These are phyloP conservation scores for Pythium insidiosum DNA, from an alignment of 352 stramenopile genomes.

Conservation along the genomic window DNA sequence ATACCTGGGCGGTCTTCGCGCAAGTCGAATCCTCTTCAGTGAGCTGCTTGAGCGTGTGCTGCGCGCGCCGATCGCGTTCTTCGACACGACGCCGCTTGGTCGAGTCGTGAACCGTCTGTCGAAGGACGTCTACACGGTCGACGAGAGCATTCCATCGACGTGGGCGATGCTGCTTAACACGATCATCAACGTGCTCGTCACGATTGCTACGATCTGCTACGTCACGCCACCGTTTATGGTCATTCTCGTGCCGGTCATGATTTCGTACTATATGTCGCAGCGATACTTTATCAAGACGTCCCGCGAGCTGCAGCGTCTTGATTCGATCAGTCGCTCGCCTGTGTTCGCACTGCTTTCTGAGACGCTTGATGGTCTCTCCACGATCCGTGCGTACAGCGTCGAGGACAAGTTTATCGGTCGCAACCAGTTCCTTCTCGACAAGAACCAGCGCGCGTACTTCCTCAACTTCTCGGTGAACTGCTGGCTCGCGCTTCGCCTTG, in stretches of 20 bases:
- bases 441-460: conserved; percentile 68
- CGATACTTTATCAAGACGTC: conserved; percentile 92
- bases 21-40: conserved; percentile 50
- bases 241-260: conserved; percentile 60
- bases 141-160: conserved; percentile 58
- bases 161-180: conserved; percentile 68
- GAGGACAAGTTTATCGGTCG: conserved; percentile 42
- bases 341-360: conserved; percentile 95
- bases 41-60: conserved; percentile 52
- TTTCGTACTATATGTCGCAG: conserved; percentile 63
- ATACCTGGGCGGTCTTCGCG: conserved; percentile 53
- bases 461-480: conserved; percentile 69
- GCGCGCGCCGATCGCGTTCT: conserved; percentile 66
- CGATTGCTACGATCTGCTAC: conserved; percentile 58
- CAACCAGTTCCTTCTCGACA: conserved; percentile 47
- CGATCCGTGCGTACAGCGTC: conserved; percentile 83
- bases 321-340: conserved; percentile 89
- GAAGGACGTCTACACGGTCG: conserved; percentile 74
- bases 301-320: conserved; percentile 93
- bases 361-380: conserved; percentile 91
- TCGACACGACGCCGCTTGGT: conserved; percentile 73
- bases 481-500: conserved; percentile 67
- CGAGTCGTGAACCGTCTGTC: conserved; percentile 75
- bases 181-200: conserved; percentile 57
- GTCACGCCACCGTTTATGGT: conserved; percentile 64